These are phyloP conservation scores for Erodium texanum DNA, from an alignment of 441 rosid genomes.

Conservation along the genomic window DNA sequence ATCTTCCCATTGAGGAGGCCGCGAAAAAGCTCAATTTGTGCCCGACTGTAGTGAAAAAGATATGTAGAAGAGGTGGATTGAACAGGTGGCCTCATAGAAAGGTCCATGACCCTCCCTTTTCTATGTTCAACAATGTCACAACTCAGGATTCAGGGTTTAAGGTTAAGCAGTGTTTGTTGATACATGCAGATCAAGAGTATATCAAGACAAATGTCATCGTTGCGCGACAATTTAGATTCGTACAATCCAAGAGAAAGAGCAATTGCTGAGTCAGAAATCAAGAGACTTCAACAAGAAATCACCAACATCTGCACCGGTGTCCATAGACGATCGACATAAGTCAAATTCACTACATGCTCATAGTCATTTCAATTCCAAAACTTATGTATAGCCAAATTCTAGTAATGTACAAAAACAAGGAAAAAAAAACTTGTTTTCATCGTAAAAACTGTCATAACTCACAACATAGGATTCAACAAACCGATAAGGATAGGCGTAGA, in stretches of 20 bases:
- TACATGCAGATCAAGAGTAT: constrained; percentile 9
- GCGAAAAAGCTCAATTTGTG: constrained; percentile 15
- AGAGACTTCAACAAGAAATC: neutral
- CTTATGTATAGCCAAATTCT: too few relatives aligned
- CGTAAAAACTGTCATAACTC: too few relatives aligned
- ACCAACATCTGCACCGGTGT: neutral
- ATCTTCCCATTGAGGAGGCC: constrained; percentile 18
- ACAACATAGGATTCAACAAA: neutral
- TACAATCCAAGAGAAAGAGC: neutral
- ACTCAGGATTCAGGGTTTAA: too few relatives aligned
- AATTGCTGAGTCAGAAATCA: neutral
- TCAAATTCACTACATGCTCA: too few relatives aligned
- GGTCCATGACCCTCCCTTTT: neutral
- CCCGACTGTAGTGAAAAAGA: constrained; percentile 22
- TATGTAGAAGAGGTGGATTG: constrained; percentile 17
- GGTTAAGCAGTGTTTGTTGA: too few relatives aligned
- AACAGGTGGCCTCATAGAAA: constrained; percentile 23
- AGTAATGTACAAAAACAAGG: too few relatives aligned
- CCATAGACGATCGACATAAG: neutral
- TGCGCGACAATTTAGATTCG: neutral
- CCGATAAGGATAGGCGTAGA: neutral
- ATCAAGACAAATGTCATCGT: constrained; percentile 6
- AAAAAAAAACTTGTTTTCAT: too few relatives aligned
- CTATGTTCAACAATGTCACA: too few relatives aligned
- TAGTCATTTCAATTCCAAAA: too few relatives aligned